These are phyloP conservation scores for Globisporangium viniferum DNA, from an alignment of 352 stramenopile genomes.

Conservation along the genomic window DNA sequence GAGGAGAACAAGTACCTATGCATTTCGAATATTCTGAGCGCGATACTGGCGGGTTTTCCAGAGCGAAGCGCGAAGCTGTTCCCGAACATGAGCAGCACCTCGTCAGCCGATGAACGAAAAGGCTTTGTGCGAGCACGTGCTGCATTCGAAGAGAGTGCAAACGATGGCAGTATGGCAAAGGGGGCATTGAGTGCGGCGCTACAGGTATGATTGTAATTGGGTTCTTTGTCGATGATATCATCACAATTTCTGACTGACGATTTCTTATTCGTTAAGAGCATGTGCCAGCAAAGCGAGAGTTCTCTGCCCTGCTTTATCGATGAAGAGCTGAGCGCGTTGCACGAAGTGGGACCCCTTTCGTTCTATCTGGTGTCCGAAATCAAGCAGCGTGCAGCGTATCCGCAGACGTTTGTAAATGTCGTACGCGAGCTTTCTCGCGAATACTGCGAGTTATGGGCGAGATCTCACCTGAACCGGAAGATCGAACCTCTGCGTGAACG, in stretches of 20 bases:
- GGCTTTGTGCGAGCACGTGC: conserved; percentile 9
- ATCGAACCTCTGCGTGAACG: conserved; percentile 63
- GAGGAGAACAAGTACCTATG: conserved; percentile 40
- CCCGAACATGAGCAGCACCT: conserved; percentile 20
- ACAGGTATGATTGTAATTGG: conserved; percentile 24
- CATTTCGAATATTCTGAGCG: conserved; percentile 68
- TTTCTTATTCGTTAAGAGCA: conserved; percentile 16
- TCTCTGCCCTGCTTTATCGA: conserved; percentile 46
- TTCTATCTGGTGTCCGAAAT: conserved; percentile 58
- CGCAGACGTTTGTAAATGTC: conserved; percentile 50
- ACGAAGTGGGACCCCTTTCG: conserved; percentile 45
- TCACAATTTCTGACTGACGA: not conserved
- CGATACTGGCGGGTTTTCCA: conserved; percentile 54
- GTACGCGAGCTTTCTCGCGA: conserved; percentile 50
- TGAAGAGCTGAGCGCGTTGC: conserved; percentile 43
- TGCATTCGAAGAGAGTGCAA: conserved; percentile 30
- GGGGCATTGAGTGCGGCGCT: conserved; percentile 22
- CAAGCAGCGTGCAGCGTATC: conserved; percentile 32
- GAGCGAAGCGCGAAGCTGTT: conserved; percentile 47
- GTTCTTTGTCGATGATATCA: not conserved
- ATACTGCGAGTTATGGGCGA: conserved; percentile 73
- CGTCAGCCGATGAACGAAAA: conserved; percentile 8
- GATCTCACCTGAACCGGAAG: conserved; percentile 48
- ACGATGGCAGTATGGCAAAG: conserved; percentile 24
- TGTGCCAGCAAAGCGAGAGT: conserved; percentile 11